These are phyloP conservation scores for Fusarium begoniae DNA, from an alignment of 2,329 filamentous ascomycete genomes.

Conservation along the genomic window DNA sequence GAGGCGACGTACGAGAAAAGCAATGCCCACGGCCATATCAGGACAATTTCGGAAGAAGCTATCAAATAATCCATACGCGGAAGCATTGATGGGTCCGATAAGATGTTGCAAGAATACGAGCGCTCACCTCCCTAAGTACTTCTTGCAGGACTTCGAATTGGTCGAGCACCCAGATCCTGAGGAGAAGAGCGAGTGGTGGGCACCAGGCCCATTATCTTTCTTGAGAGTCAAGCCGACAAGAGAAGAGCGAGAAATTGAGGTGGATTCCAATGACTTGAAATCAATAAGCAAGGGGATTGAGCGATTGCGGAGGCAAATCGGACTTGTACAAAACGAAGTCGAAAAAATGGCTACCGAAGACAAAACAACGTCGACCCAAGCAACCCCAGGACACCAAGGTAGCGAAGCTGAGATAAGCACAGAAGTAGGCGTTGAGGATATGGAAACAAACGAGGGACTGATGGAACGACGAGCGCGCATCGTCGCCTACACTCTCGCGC, in stretches of 20 bases:
- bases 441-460: not conserved
- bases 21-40: slow-evolving; percentile 40
- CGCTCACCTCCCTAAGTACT: slow-evolving; percentile 63
- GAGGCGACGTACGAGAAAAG: slow-evolving; percentile 54
- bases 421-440: not conserved
- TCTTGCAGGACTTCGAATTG: slow-evolving; percentile 70
- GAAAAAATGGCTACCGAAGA: not conserved
- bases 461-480: slow-evolving; percentile 20
- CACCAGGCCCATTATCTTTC: slow-evolving; percentile 57
- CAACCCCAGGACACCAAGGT: not conserved
- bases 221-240: slow-evolving; percentile 31
- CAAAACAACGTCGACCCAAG: not conserved
- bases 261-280: not conserved
- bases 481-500: slow-evolving; percentile 41
- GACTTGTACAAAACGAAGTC: not conserved
- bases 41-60: slow-evolving; percentile 67
- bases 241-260: not conserved
- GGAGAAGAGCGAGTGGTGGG: slow-evolving; percentile 61
- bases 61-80: slow-evolving; percentile 70
- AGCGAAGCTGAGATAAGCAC: not conserved
- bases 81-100: slow-evolving; percentile 67
- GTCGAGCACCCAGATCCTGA: slow-evolving; percentile 65
- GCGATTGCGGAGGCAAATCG: not conserved
- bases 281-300: not conserved
- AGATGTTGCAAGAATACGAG: slow-evolving; percentile 64